Base-by-base conservation (phyloP, 2,329 filamentous ascomycete genomes). In the Verticillium albo-atrum region DNA sequence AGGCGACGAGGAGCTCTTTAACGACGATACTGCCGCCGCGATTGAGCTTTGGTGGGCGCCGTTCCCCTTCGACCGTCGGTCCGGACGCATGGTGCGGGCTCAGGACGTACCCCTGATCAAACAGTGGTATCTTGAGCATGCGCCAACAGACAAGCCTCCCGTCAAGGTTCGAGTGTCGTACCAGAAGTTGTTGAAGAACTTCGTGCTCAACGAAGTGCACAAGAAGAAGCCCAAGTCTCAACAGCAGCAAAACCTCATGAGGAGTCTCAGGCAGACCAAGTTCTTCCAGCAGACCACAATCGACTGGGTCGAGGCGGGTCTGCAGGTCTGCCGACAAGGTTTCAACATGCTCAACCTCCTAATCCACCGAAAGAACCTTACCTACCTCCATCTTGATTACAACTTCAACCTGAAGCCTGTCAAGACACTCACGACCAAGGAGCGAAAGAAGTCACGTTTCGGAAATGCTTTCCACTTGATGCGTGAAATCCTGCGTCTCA, bases 281-380 rank as follows among this genome's bases (percentile, higher is more conserved):
- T 99, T 99, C 79, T 99, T 99, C 83, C 96, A 99, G 75, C 95
- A 98, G 75, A 99, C 95, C 3, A 97, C 92, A 9, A 98, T 99
- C 64, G 95, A 99, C 73, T 99, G 95, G 95, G 95, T 99, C 50
- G 95, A 99, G 78, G 95, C 96, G 67, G 95, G 96, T 78, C 83
- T 99, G 70, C 96, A 99, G 77, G 95, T 99, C 63, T 99, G 95
- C 74, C 88, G 95, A 56, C 95, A 99, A 73, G 95, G 95, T 58
- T 99, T 97, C 82, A 99, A 99, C 77, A 99, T 99, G 94, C 81
- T 99, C 61, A 99, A 99, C 70, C 81, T 99, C 57, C 81, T 99
- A 66, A 99, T 99, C 66, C 95, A 99, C 72, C 89, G 95, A 69
- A 99, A 99, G 82, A 99, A 99, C 74, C 79, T 99, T 67, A 99